Conservation (phyloP, 2,329 filamentous ascomycete genomes). For the Trichoderma arundinaceum region DNA sequence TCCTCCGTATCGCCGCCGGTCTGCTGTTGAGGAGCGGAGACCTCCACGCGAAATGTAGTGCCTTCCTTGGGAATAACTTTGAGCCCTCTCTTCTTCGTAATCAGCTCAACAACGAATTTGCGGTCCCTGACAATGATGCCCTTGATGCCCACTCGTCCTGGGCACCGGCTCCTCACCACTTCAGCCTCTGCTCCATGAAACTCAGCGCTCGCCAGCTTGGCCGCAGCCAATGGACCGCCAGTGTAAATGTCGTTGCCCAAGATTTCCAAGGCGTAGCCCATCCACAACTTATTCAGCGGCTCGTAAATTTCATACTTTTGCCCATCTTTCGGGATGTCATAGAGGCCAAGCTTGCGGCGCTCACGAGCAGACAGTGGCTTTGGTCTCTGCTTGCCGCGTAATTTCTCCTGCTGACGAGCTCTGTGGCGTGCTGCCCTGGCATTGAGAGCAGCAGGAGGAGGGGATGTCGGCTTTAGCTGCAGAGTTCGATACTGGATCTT, state of each 20-base stretch:
- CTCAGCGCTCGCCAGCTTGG: constrained; percentile 83
- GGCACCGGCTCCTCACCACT: constrained; percentile 81
- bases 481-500: constrained; percentile 84
- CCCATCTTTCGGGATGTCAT: constrained; percentile 72
- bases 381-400: constrained; percentile 57
- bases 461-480: constrained; percentile 76
- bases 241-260: constrained; percentile 66
- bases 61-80: constrained; percentile 90
- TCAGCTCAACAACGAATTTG: constrained; percentile 82
- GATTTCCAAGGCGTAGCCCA: constrained; percentile 82
- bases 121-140: constrained; percentile 91
- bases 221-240: constrained; percentile 65
- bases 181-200: constrained; percentile 86
- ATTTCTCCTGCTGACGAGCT: constrained; percentile 53
- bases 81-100: constrained; percentile 72
- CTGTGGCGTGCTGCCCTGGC: constrained; percentile 63
- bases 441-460: constrained; percentile 59
- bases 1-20: constrained; percentile 33
- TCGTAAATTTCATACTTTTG: constrained; percentile 73
- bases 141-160: constrained; percentile 78
- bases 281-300: constrained; percentile 79
- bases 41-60: constrained; percentile 78
- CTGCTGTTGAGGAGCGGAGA: constrained; percentile 53
- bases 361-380: constrained; percentile 79
- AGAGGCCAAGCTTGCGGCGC: constrained; percentile 73